phyloP scores from a whole-genome alignment of 805 yeast genomes.

The Lachancea fermentati region DNA sequence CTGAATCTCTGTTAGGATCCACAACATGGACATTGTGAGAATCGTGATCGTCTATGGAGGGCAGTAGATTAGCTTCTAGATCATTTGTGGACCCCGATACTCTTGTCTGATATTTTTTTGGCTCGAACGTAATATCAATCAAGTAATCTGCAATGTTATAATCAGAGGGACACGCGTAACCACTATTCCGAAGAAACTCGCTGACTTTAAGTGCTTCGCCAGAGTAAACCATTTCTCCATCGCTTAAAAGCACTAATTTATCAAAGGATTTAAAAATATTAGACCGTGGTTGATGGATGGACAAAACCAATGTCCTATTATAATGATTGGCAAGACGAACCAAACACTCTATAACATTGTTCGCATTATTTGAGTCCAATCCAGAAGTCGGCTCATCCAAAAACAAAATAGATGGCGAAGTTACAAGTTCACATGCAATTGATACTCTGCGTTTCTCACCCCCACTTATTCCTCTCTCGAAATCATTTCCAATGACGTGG shows the following conservation, averaged over 20 bases:
- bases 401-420: slow-evolving; percentile 77
- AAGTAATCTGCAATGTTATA: slow-evolving; percentile 91
- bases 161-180: slow-evolving; percentile 80
- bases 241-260: slow-evolving; percentile 69
- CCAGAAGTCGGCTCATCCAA: slow-evolving; percentile 96
- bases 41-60: slow-evolving; percentile 19
- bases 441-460: slow-evolving; percentile 88
- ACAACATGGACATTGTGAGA: slow-evolving; percentile 28
- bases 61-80: slow-evolving; percentile 26
- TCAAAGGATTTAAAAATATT: slow-evolving; percentile 91
- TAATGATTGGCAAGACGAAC: slow-evolving; percentile 74
- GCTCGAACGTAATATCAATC: slow-evolving; percentile 81
- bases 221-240: slow-evolving; percentile 81
- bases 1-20: slow-evolving; percentile 19
- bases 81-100: slow-evolving; percentile 9
- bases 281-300: slow-evolving; percentile 96
- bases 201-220: slow-evolving; percentile 75
- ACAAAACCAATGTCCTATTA: slow-evolving; percentile 82
- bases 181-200: slow-evolving; percentile 68
- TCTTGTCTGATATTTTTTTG: slow-evolving; percentile 13
- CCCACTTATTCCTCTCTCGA: slow-evolving; percentile 80
- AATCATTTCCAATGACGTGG: slow-evolving; percentile 81
- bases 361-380: slow-evolving; percentile 88
- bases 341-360: slow-evolving; percentile 80
- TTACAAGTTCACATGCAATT: slow-evolving; percentile 88